Percentiles rank a stretch among this genome's conserved stretches.
Evolutionary conservation across 176 grass and related monocot species (phyloP).

Genomic region (Carex pumila): DNA sequence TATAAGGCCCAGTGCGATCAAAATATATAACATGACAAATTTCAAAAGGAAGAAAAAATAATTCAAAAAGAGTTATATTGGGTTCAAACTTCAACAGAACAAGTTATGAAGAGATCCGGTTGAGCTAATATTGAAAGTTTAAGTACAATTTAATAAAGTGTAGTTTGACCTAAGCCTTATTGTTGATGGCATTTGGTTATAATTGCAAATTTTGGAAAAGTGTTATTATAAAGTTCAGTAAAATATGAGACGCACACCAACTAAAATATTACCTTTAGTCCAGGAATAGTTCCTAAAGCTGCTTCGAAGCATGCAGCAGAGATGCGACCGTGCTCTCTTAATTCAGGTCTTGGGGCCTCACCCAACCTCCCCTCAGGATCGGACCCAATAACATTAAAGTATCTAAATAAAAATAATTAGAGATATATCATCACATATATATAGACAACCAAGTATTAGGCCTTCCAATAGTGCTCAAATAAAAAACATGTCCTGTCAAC

Average conservation of each 20-base stretch:
- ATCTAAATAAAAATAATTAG: constrained; percentile 35
- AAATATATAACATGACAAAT: not conserved
- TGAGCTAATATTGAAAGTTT: not conserved
- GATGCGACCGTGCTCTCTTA: constrained; percentile 84
- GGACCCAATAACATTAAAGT: constrained; percentile 96
- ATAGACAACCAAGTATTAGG: not conserved
- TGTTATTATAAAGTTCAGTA: not conserved
- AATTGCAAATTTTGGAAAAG: not conserved
- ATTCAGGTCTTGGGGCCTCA: constrained; percentile 88
- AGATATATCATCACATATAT: not conserved
- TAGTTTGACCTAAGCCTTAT: not conserved
- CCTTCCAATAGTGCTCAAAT: not conserved
- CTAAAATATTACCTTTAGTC: constrained; percentile 49
- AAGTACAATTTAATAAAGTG: not conserved
- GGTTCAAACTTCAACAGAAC: not conserved
- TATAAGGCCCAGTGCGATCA: not conserved
- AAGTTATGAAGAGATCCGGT: not conserved
- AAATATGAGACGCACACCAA: not conserved
- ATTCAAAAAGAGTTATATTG: not conserved
- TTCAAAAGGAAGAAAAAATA: not conserved
- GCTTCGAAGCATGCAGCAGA: constrained; percentile 90
- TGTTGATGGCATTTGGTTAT: not conserved
- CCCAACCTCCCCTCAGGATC: constrained; percentile 80
- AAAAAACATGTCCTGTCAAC: not conserved
- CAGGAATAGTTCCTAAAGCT: constrained; percentile 60